These are phyloP conservation scores for Phalaenopsis equestris DNA, from an alignment of 106 monocot species.

Conservation along the genomic window DNA sequence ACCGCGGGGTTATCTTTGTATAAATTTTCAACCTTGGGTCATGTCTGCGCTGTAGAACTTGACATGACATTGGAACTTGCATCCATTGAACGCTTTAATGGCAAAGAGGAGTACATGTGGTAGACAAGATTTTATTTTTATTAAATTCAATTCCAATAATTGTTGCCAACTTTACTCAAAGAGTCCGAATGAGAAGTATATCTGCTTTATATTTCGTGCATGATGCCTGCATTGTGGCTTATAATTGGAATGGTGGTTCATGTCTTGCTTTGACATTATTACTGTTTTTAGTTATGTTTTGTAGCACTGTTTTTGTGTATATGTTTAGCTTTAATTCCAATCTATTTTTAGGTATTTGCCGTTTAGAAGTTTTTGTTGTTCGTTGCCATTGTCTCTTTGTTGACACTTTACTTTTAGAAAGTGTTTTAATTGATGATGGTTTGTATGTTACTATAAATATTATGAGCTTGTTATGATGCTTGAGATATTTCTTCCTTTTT, in stretches of 20 bases:
- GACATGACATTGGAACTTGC: constrained; percentile 5
- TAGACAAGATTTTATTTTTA: background rate
- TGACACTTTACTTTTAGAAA: too few species aligned
- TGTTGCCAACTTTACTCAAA: background rate
- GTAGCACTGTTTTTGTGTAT: too few species aligned
- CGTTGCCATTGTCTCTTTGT: too few species aligned
- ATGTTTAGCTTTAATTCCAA: too few species aligned
- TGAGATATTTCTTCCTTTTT: background rate
- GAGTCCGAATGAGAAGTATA: background rate
- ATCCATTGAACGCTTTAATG: background rate
- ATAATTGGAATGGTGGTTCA: background rate
- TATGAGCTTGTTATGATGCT: too few species aligned
- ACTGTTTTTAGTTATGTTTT: background rate
- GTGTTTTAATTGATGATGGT: too few species aligned
- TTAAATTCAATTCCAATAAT: background rate
- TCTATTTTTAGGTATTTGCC: too few species aligned
- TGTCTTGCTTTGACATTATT: background rate
- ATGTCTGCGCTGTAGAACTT: background rate
- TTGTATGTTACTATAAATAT: too few species aligned
- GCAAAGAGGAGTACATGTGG: background rate
- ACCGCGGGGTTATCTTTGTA: background rate
- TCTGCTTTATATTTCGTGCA: background rate
- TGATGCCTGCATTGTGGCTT: background rate
- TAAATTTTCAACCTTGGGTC: background rate
- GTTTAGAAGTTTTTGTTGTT: too few species aligned